A percentile compares a stretch with the other conserved stretches of the same genome.
Evolutionary conservation across 208 protist genomes (phyloP).

Genomic region (Giardia muris): DNA sequence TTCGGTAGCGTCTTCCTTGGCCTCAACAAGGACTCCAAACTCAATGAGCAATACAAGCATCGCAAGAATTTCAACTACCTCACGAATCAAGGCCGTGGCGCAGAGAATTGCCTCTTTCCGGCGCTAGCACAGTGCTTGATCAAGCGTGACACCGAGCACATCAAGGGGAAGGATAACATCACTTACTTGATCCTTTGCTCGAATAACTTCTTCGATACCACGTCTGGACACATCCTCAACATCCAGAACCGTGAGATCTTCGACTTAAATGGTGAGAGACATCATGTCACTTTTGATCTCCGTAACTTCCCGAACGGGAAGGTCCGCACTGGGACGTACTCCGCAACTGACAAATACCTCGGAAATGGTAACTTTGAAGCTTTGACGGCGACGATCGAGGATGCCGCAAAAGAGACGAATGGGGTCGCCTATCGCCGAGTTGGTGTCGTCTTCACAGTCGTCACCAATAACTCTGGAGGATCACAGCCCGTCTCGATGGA

Average conservation of each 20-base stretch:
- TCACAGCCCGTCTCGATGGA: conserved; percentile 50
- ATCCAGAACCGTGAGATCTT: not conserved
- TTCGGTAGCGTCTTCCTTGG: not conserved
- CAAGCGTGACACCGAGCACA: not conserved
- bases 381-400: not conserved
- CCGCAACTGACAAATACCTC: conserved; percentile 1
- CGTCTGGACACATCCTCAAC: not conserved
- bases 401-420: not conserved
- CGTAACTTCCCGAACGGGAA: not conserved
- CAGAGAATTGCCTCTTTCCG: conserved; percentile 30
- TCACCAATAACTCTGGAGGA: conserved; percentile 48
- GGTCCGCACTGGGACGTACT: not conserved
- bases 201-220: conserved; percentile 37
- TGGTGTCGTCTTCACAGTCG: conserved; percentile 42
- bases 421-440: no score
- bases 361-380: not conserved
- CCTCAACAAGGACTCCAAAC: not conserved
- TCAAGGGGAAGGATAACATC: not conserved
- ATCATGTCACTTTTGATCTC: not conserved
- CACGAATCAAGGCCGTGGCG: conserved; percentile 30
- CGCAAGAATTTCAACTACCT: conserved; percentile 35
- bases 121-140: not conserved
- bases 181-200: not conserved
- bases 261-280: not conserved
- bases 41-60: not conserved